Conservation (phyloP, 306 rosid species). For the Nissolia schottii region DNA sequence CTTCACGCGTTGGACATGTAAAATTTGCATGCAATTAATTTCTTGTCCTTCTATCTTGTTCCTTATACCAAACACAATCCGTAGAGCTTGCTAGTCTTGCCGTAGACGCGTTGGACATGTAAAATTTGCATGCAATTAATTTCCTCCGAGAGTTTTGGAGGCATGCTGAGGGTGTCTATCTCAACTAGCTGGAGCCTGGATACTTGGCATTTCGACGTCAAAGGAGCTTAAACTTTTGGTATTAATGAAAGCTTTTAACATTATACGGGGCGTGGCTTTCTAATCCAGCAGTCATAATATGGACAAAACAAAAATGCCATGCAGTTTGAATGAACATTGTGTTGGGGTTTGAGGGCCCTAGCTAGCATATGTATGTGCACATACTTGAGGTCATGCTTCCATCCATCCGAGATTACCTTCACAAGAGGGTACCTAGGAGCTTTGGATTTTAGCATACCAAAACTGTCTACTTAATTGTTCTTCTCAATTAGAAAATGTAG, state of each 20-base stretch:
- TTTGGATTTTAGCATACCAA: constrained; percentile 28
- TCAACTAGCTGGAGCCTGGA: neutral
- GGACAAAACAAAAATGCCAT: constrained; percentile 8
- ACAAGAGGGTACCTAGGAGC: constrained; percentile 9
- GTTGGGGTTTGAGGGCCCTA: constrained; percentile 24
- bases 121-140: constrained; percentile 8
- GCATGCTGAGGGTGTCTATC: neutral
- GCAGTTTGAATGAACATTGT: neutral
- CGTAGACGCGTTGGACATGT: constrained; percentile 54
- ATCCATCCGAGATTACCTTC: constrained; percentile 16
- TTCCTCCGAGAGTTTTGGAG: neutral
- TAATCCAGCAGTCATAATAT: constrained; percentile 6
- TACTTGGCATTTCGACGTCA: neutral
- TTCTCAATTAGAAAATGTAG: too few species aligned
- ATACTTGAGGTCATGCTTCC: constrained; percentile 17
- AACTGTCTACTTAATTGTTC: neutral
- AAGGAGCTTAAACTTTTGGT: constrained; percentile 17
- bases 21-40: constrained; percentile 8
- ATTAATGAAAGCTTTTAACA: constrained; percentile 28
- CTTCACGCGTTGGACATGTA: constrained; percentile 52
- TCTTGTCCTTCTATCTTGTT: too few species aligned
- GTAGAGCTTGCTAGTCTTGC: neutral
- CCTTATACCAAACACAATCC: too few species aligned
- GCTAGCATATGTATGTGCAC: neutral
- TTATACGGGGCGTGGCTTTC: neutral